Base-by-base conservation (phyloP, 768 basidiomycete genomes). In the Phlebiopsis flavidoalba region DNA sequence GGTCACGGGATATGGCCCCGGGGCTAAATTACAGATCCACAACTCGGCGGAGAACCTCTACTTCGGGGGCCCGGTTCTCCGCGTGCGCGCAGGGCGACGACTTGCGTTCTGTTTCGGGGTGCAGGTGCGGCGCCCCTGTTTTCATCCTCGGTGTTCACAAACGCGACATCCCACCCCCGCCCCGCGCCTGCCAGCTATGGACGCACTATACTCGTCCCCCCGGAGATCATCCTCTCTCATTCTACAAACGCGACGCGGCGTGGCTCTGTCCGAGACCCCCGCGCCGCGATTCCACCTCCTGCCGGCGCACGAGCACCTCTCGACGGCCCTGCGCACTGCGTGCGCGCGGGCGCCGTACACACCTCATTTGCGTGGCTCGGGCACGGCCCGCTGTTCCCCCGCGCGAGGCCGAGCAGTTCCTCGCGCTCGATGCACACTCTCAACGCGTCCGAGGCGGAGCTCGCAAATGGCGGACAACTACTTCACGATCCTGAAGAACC, bases 401-500 rank as follows among this genome's bases (percentile, higher is more conserved):
- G 75, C 52, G 74, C 19, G 70, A 72, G 57, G 79, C 75, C 15
- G 69, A 72, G 15, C 73, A 75, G 17, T 89, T 87, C 66, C 69
- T 87, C 17, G 68, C 71, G 14, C 75, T 87, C 47, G n/a, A 68
- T 87, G 63, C 59, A 73, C 4, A 35, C 57, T 19, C 70, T 86
- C 37, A 75, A 80, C 37, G 70, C 77, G 43, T 75, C 82, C 0
- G 69, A 76, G 3, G 81, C 83, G 40, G 79, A 86, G 63, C 72
- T 77, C 26, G 65, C 77, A 80, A 64, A 88, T 87, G 85, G 84
- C 86, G 3, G 88, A 89, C 67, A 89, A 89, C 62, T 87, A 87
- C 64, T 89, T 81, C 66, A 76, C 85, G 1, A 73, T 89, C 53
- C 70, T 88, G 51, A 75, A 73, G 58, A 88, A 87, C 67, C 70